Base-by-base conservation (phyloP, 495 filamentous ascomycete genomes). In the Alectoria sarmentosa region DNA sequence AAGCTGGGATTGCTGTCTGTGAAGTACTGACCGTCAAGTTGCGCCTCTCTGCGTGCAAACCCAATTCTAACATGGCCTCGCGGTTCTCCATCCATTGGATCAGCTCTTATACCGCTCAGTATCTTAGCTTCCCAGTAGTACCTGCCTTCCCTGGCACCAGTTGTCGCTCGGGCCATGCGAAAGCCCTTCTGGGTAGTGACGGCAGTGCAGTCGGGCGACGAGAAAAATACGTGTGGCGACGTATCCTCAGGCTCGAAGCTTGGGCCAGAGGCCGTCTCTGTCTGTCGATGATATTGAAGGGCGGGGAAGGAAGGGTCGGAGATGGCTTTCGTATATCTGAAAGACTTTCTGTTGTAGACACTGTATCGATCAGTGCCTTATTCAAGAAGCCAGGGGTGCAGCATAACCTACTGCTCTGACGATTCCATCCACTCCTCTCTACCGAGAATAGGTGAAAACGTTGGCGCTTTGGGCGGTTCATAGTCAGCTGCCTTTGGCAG, bases 71-170 rank as follows among this genome's bases (percentile, higher is more conserved):
- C 88, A 74, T 98, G 92, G 39, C 89, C 90, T 60, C 79, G 77
- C 34, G 17, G 37, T 17, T 66, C 60, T 41, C 39, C 60, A 55
- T 67, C 67, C 54, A 62, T 61, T n/a, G 39, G 62, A 59, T 44
- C 66, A 61, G 21, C 66, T 66, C 76, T 76, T 55, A 88, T 79
- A 10, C 88, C 88, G 60, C 84, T 87, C 14, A 92, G 83, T 49
- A 99, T 84, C 66, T 89, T 91, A 73, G 92, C 92, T 75, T 99
- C 95, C 78, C 90, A 98, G 72, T 96, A 99, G 78, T 87, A 92
- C 23, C 89, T 82, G 1, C 95, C 95, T 75, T 97, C 90, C n/a
- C 95, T 79, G 10, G 90, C 89, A 42, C 89, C 89, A 0, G 98
- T 89, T 72, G 98, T 99, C 17, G 90, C 91, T 54, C 92, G 76